phyloP scores from a whole-genome alignment of 2,329 filamentous ascomycete genomes.

The Grosmannia penicillata region DNA sequence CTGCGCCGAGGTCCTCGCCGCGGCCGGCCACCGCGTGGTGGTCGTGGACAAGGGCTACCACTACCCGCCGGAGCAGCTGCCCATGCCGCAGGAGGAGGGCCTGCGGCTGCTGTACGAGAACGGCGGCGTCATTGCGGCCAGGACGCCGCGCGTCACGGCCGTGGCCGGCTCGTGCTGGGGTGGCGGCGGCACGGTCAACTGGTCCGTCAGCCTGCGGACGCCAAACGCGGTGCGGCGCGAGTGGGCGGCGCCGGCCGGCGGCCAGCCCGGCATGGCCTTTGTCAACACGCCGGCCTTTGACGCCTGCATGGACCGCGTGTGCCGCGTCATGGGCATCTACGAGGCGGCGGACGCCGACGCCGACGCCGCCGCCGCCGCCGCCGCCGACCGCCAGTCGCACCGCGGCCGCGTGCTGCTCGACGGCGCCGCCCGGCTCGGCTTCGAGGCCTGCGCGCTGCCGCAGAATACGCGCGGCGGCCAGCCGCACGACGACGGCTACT shows the following conservation, averaged over 20 bases:
- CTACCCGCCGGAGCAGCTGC: constrained; percentile 56
- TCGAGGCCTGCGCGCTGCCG: constrained; percentile 51
- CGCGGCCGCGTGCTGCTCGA: constrained; percentile 60
- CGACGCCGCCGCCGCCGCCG: not conserved
- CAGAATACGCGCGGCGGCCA: constrained; percentile 59
- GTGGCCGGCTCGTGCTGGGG: constrained; percentile 64
- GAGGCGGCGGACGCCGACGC: constrained; percentile 38
- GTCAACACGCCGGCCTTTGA: constrained; percentile 65
- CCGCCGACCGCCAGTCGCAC: constrained; percentile 46
- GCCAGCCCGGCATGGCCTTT: constrained; percentile 50
- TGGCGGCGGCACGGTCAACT: constrained; percentile 80
- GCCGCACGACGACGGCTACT: constrained; percentile 60
- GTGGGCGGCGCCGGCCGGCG: constrained; percentile 54
- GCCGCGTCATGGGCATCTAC: constrained; percentile 61
- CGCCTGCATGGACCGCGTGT: constrained; percentile 65
- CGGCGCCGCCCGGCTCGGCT: constrained; percentile 59
- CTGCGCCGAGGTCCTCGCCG: constrained; percentile 63
- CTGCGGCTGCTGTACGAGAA: constrained; percentile 54
- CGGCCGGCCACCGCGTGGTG: constrained; percentile 58
- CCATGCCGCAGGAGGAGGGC: constrained; percentile 52
- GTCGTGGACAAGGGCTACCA: constrained; percentile 63
- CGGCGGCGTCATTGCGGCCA: constrained; percentile 38
- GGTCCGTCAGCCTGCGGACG: constrained; percentile 52
- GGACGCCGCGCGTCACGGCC: constrained; percentile 44
- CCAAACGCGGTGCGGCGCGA: constrained; percentile 66